These are phyloP conservation scores for Dothistroma septosporum DNA, from an alignment of 2,329 filamentous ascomycete species.

Conservation along the genomic window DNA sequence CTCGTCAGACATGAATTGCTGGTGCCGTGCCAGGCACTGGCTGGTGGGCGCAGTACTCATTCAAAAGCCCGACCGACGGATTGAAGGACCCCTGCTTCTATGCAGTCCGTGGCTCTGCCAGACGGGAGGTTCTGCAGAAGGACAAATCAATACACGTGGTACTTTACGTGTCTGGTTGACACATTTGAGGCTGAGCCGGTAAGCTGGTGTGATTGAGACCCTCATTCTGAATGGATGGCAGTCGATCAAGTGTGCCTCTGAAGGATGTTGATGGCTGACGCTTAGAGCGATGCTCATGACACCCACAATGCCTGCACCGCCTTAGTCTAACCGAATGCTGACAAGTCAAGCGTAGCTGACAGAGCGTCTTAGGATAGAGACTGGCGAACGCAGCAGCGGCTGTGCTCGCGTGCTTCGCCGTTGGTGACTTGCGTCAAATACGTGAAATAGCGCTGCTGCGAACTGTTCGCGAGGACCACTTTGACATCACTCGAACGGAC, in stretches of 20 bases:
- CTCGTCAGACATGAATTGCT: not conserved
- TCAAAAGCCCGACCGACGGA: constrained; percentile 33
- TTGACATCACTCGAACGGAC: not conserved
- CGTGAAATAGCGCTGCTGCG: constrained; percentile 3
- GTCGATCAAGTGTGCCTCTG: not conserved
- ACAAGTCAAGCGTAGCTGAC: not conserved
- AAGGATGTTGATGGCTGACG: not conserved
- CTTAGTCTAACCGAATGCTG: constrained; percentile 2
- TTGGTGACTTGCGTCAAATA: not conserved
- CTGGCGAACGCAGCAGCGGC: not conserved
- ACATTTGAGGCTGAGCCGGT: constrained; percentile 14
- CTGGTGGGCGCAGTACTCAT: not conserved
- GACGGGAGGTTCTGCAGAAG: constrained; percentile 51
- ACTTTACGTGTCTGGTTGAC: constrained; percentile 20
- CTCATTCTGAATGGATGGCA: constrained; percentile 8
- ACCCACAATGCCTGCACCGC: constrained; percentile 8
- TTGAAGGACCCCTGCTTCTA: constrained; percentile 47
- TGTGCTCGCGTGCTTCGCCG: not conserved
- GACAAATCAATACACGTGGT: constrained; percentile 47
- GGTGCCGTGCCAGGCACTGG: not conserved
- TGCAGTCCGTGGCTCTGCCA: constrained; percentile 48
- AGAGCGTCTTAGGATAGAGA: not conserved
- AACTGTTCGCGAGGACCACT: not conserved
- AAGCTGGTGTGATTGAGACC: constrained; percentile 10
- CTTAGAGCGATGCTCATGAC: too few relatives aligned